Conservation (phyloP, 2,329 filamentous ascomycete species). For the Rhexocercosporidium sp. region DNA sequence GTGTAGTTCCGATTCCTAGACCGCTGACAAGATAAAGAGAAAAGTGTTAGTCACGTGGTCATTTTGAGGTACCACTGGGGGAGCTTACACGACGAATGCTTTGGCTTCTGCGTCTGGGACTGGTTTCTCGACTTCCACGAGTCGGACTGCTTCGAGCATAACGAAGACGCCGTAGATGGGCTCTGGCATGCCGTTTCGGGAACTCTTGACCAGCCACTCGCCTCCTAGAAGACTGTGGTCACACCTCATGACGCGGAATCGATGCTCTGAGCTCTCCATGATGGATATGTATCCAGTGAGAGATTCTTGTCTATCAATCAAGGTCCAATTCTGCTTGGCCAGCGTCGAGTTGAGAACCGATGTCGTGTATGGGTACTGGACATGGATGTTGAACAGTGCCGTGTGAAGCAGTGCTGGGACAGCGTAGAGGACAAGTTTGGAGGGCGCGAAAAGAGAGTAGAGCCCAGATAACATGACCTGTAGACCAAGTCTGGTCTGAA, state of each 20-base stretch:
- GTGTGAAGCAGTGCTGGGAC: constrained; percentile 78
- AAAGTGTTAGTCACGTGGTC: constrained; percentile 32
- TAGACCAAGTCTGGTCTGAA: constrained; percentile 74
- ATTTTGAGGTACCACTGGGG: not conserved
- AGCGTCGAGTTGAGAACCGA: constrained; percentile 70
- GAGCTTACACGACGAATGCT: constrained; percentile 81
- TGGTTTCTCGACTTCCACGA: constrained; percentile 66
- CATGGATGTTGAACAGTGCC: constrained; percentile 74
- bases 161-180: constrained; percentile 96
- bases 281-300: constrained; percentile 93
- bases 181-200: constrained; percentile 78
- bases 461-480: constrained; percentile 69
- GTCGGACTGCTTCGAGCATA: constrained; percentile 88
- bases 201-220: constrained; percentile 73
- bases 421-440: constrained; percentile 67
- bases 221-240: constrained; percentile 94
- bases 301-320: constrained; percentile 85
- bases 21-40: constrained; percentile 64
- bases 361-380: constrained; percentile 65
- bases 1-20: constrained; percentile 90
- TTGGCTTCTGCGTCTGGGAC: constrained; percentile 69
- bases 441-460: constrained; percentile 72
- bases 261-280: constrained; percentile 71
- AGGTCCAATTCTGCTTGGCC: constrained; percentile 67
- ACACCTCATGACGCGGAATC: constrained; percentile 84